Base-by-base conservation (phyloP, 2,329 filamentous ascomycete species). In the Aspergillus sp. region DNA sequence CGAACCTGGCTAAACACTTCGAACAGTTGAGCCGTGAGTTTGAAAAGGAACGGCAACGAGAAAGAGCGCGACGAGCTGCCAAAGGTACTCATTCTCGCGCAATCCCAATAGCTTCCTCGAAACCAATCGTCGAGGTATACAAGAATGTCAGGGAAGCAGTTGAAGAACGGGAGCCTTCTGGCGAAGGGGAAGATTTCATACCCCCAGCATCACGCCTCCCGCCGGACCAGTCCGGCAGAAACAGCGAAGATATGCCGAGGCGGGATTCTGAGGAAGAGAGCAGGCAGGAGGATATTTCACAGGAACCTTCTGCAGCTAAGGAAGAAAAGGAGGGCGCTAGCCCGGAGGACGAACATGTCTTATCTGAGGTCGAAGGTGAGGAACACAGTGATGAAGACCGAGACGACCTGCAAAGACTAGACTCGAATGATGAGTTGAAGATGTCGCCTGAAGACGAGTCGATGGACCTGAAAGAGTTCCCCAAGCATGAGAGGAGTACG, bases 11-110 rank as follows among this genome's bases (percentile, higher is more conserved):
- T 17, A 91, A 91, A 68, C 95, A 98, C 74, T 98, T 99, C 72
- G 96, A 99, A 76, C 93, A 98, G 74, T 83, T 99, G 59, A 97
- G 92, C 68, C 89, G 93, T 23, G 96, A 99, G 72, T 99, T 99
- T 67, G 92, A 97, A 72, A 96, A 94, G 69, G 94, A 99, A 77
- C 87, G 95, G 48, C 86, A 96, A 67, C 89, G 91, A 52, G 94
- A 98, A 74, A 87, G 91, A 65, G 89, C 89, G 69, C 90, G 92
- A 73, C 70, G 91, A 61, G 91, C 91, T 25, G 90, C 91, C 49
- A 92, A 89, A 70, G 88, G 90, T 72, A 84, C 86, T 47, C 86
- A 87, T 73, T 91, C 91, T 13, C 86, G 93, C 63, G 91, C 92
- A 0, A 94, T 94, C 73, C 94, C 95, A 19, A 87, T 95, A 65